Evolutionary conservation across 805 yeast genomes (phyloP), one percentile per base, ranked within the genome.

Genomic region (Hanseniaspora occidentalis): DNA sequence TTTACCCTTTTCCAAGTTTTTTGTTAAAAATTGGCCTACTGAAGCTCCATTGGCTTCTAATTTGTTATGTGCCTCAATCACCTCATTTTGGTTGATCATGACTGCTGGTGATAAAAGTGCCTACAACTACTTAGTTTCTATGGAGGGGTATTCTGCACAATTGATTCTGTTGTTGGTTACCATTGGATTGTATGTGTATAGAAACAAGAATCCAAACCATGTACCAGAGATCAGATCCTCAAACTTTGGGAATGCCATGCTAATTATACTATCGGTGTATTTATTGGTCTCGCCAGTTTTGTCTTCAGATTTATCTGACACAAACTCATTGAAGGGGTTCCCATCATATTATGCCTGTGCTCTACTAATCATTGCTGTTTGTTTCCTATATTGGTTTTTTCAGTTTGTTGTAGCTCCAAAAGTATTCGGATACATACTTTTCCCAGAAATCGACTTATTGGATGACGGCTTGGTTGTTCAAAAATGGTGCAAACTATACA

Each of bases 391-490:
- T 50, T 81, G 88, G 88, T 53, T 57, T 1, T 31, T 69, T 11
- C 68, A 61, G 59, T 81, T 79, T 50, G 56, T 52, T 14, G 16
- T 70, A 0, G 49, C 70, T 18, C 84, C 85, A 1, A 47, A 57
- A 45, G 8, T 65, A 1, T 65, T 69, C 6, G 58, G 61, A 0
- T 79, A 79, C 48, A 56, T 55, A 4, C 52, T 79, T 21, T 57
- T 60, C 6, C 63, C 65, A 8, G 67, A 61, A 37, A 65, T 63
- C 2, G 49, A 58, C 4, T 57, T 51, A 18, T 58, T 73, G 38
- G 64, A 67, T 2, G 86, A 79, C 54, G 86, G 86, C 0, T 55
- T 79, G 39, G 62, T 61, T 4, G 63, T 77, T 1, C 76, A 73
- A 45, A 55, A 59, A 46, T 79, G 86, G 86, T 60, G 55, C 10